These are phyloP conservation scores for Acacia confusa DNA, from an alignment of 306 rosid species.

Conservation along the genomic window DNA sequence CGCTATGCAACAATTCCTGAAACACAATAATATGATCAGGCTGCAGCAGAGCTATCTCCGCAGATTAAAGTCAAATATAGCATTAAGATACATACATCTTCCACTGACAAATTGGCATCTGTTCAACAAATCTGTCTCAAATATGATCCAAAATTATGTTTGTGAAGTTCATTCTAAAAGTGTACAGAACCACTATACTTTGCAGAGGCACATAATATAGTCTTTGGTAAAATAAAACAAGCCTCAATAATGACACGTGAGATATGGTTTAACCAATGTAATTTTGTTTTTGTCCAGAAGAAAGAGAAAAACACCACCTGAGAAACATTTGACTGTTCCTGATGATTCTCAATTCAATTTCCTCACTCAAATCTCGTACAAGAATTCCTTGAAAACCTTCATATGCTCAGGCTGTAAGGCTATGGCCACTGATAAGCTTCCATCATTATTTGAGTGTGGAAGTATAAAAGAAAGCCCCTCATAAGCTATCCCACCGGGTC, in stretches of 20 bases:
- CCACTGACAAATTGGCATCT: not conserved
- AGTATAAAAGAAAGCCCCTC: slow-evolving; percentile 77
- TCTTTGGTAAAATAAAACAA: slow-evolving; percentile 9
- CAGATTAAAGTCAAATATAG: not conserved
- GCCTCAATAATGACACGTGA: slow-evolving; percentile 24
- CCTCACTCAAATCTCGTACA: slow-evolving; percentile 56
- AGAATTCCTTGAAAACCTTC: slow-evolving; percentile 54
- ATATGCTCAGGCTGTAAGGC: slow-evolving; percentile 62
- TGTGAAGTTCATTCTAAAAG: slow-evolving; percentile 23
- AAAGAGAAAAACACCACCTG: slow-evolving; percentile 28
- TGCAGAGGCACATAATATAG: not conserved
- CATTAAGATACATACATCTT: not conserved
- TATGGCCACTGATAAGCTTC: slow-evolving; percentile 66
- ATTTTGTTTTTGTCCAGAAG: not conserved
- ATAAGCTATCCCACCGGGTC: slow-evolving; percentile 87
- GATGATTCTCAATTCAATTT: not conserved
- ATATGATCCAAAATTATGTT: slow-evolving; percentile 19
- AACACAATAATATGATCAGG: not conserved
- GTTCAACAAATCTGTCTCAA: slow-evolving; percentile 6
- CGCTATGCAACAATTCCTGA: not conserved
- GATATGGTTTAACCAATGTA: slow-evolving; percentile 5
- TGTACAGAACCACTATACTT: slow-evolving; percentile 25
- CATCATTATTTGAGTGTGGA: slow-evolving; percentile 69
- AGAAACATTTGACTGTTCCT: slow-evolving; percentile 28
- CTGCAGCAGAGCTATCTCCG: not conserved